Conservation (phyloP, 164 flowering plant species). For the Akebia trifoliata region DNA sequence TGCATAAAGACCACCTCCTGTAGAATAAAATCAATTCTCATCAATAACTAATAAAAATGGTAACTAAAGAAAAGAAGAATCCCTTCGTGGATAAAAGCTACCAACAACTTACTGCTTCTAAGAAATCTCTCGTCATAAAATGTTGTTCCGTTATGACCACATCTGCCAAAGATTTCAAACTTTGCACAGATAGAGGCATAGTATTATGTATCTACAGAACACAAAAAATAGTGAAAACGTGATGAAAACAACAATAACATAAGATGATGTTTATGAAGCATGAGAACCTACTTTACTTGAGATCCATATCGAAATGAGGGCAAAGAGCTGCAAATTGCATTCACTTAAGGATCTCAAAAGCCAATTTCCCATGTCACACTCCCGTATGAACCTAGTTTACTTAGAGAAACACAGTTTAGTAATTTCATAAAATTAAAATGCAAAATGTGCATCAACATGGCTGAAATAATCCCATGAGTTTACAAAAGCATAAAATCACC, state of each 20-base stretch:
- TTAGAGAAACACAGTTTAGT: background rate
- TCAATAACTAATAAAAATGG: constrained; percentile 10
- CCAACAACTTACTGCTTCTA: constrained; percentile 57
- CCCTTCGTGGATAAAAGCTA: background rate
- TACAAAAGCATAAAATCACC: too few species aligned
- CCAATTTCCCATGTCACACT: constrained; percentile 32
- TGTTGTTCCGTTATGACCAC: constrained; percentile 59
- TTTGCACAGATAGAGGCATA: constrained; percentile 41
- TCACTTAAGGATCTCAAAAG: constrained; percentile 51
- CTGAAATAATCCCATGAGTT: background rate
- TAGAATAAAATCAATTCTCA: constrained; percentile 7
- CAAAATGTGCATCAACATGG: background rate
- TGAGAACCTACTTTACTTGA: constrained; percentile 49
- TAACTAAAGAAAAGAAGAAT: background rate
- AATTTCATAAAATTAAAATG: background rate
- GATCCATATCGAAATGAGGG: constrained; percentile 67
- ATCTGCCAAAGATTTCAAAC: constrained; percentile 55
- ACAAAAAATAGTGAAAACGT: background rate
- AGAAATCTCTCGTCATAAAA: constrained; percentile 56
- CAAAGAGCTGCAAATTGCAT: constrained; percentile 73
- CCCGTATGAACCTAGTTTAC: constrained; percentile 13
- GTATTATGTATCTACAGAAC: constrained; percentile 52
- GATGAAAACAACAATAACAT: background rate
- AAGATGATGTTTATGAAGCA: background rate
- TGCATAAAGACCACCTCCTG: constrained; percentile 75